A percentile compares a stretch with the other conserved stretches of the same genome.
phyloP scores from a whole-genome alignment of 192 early-diverging fungal species.

The Rhizophagus prolifer region DNA sequence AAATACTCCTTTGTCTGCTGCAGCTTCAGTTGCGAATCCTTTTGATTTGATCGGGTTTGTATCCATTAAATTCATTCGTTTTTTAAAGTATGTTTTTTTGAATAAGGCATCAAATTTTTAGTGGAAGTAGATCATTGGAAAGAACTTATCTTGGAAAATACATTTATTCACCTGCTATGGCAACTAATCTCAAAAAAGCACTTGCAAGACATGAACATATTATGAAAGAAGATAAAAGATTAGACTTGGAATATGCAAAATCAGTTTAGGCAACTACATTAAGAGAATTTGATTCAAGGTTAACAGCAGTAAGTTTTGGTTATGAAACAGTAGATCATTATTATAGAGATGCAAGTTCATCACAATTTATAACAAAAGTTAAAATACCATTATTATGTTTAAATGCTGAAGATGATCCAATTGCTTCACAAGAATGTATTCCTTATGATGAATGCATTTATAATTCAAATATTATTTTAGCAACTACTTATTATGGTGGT shows the following conservation, averaged over 20 bases:
- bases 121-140: constrained; percentile 30
- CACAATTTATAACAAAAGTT: constrained; percentile 60
- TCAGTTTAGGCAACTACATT: constrained; percentile 52
- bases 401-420: constrained; percentile 89
- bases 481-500: constrained; percentile 79
- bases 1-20: constrained; percentile 70
- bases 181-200: constrained; percentile 44
- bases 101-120: constrained; percentile 25
- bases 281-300: constrained; percentile 80
- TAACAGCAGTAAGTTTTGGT: constrained; percentile 71
- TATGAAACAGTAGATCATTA: constrained; percentile 85
- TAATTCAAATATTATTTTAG: constrained; percentile 82
- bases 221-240: constrained; percentile 29
- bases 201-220: constrained; percentile 40
- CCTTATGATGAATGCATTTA: constrained; percentile 68
- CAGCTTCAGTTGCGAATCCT: constrained; percentile 83
- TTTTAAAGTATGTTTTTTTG: constrained; percentile 26
- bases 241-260: constrained; percentile 21
- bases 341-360: constrained; percentile 63
- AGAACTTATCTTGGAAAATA: constrained; percentile 37
- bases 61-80: constrained; percentile 8
- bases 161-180: constrained; percentile 52
- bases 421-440: constrained; percentile 63
- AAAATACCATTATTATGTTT: constrained; percentile 82
- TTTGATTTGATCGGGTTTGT: constrained; percentile 71